Conservation (phyloP, 495 filamentous ascomycete species). For the Neurospora tetrasperma region DNA sequence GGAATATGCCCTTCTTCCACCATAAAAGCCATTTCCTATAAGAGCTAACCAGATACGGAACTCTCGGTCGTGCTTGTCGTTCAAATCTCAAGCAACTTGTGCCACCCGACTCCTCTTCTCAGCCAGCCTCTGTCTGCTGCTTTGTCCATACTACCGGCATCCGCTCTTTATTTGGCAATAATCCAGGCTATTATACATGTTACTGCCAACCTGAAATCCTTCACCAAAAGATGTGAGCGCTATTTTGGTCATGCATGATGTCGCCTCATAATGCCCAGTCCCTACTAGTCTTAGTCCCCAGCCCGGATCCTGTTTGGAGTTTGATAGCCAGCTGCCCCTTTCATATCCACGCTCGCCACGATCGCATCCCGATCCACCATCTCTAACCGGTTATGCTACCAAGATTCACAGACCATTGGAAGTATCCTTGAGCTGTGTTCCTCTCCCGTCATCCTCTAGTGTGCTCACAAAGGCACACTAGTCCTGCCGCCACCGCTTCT, state of each 20-base stretch:
- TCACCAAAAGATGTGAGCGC: background rate
- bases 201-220: background rate
- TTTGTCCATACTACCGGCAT: background rate
- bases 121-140: slow-evolving; percentile 12
- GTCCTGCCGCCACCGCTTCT: background rate
- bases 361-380: background rate
- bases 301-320: background rate
- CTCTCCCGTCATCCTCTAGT: background rate
- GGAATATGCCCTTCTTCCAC: background rate
- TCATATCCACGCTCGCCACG: background rate
- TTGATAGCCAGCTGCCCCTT: background rate
- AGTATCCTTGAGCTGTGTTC: background rate
- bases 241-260: background rate
- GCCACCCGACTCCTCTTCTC: slow-evolving; percentile 6
- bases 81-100: background rate
- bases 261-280: background rate
- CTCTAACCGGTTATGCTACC: background rate
- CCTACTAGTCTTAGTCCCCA: background rate
- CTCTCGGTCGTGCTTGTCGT: slow-evolving; percentile 14
- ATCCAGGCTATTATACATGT: background rate
- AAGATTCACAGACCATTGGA: background rate
- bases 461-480: background rate
- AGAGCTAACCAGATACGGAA: slow-evolving; percentile 9
- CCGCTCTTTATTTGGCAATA: background rate
- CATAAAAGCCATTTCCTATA: background rate